Percentiles rank a stretch among this genome's conserved stretches.
Conservation (phyloP, 2,329 filamentous ascomycete species). For the Arthrinium puccinioides region DNA sequence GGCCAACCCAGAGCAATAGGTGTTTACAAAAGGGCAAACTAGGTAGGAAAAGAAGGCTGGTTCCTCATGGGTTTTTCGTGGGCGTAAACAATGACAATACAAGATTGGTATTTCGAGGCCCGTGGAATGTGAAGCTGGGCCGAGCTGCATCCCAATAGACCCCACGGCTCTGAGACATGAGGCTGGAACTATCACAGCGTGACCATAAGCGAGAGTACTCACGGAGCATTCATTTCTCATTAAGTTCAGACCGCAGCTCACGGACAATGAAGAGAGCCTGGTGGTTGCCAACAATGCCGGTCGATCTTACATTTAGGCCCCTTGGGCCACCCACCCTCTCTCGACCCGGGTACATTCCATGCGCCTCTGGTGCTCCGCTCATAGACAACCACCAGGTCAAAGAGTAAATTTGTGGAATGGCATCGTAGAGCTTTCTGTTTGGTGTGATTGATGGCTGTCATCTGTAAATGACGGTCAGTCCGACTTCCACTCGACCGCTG, state of each 20-base stretch:
- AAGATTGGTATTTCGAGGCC: neutral
- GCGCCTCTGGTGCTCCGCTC: too few relatives aligned
- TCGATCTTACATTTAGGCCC: neutral
- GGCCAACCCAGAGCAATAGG: neutral
- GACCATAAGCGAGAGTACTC: neutral
- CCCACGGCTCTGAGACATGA: slow-evolving; percentile 1
- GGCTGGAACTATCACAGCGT: neutral
- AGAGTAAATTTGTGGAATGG: too few relatives aligned
- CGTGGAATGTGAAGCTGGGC: neutral
- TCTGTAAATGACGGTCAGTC: neutral
- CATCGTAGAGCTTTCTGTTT: too few relatives aligned
- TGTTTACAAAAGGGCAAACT: neutral
- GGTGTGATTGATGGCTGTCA: neutral
- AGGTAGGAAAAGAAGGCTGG: neutral
- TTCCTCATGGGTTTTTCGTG: neutral
- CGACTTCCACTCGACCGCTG: neutral
- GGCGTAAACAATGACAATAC: neutral
- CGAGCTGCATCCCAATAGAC: slow-evolving; percentile 1
- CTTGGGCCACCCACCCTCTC: neutral
- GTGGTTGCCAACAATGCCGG: neutral
- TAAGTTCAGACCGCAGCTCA: neutral
- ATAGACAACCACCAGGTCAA: too few relatives aligned
- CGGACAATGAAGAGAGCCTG: neutral
- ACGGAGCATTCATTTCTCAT: neutral
- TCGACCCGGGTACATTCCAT: neutral